Base-by-base conservation (phyloP, 1,284 basidiomycete species). In the Leccinum holopus region DNA sequence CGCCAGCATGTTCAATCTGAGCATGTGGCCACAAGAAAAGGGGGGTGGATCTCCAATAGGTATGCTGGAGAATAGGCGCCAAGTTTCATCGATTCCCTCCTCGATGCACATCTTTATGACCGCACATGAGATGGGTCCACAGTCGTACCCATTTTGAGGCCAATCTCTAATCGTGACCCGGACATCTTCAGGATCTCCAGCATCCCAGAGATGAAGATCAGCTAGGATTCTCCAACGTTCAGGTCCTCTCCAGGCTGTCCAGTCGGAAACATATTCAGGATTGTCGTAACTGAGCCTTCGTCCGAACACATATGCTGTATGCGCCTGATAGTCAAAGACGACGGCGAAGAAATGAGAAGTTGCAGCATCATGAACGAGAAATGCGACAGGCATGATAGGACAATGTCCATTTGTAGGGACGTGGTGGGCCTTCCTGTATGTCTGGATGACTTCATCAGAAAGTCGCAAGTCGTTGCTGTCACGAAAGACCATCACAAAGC, bases 91-190 rank as follows among this genome's bases (percentile, higher is more conserved):
- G 3, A 66, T 10, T 0, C 64, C 52, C 4, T 55, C 9, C 1
- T 61, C n/a, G 21, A 67, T 59, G 21, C 57, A 66, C 5, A 1
- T 41, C 7, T 28, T 18, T 9, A 67, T 54, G 0, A 65, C 3
- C 2, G 30, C 41, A 55, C 59, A 62, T 3, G 66, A 49, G 7
- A 59, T 61, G 1, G 66, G 54, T 5, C 55, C 55, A 60, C 49
- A 63, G 30, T 57, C 41, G 21, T 53, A 57, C 1, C 66, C 66
- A 67, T 67, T 66, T 32, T 66, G 65, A 2, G 0, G 5, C 67
- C 65, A 68, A 7, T 68, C 49, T 6, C 33, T 16, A 0, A 2
- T 16, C 0, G 47, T 3, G 14, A 61, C 49, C 2, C 7, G 4
- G 10, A 61, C 30, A 3, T 5, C 9, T 2, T 58, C 30, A 0